Evolutionary conservation across 1,284 basidiomycete species (phyloP), one percentile per base, ranked within the genome.

Genomic region (Malassezia brasiliensis): DNA sequence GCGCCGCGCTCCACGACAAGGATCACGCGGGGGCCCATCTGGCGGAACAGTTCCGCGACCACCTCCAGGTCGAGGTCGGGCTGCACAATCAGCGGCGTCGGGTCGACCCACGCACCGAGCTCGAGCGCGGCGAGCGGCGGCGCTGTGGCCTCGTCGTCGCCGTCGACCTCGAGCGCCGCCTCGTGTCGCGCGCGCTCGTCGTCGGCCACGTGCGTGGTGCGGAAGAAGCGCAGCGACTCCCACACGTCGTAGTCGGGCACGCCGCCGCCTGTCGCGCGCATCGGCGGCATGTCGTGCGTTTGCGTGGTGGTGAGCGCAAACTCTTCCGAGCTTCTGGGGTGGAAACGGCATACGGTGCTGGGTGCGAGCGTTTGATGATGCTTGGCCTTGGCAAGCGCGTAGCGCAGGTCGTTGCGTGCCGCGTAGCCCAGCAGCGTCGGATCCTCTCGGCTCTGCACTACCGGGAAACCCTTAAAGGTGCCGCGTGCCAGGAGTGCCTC

Each of bases 81-180:
- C n/a, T 88, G 86, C 2, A 96, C 91, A 0, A 86, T 88, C 58
- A 98, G 80, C 1, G 91, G 90, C 0, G 88, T 93, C 86, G 94
- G 61, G 44, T 74, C 71, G 37, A 74, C 64, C 68, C 70, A 74
- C 14, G 41, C 49, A n/a, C 54, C 54, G 12, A 56, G 28, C 14
- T 56, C 47, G 15, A 56, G 6, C 5, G 36, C 19, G 2, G 11
- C 40, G 40, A 7, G 11, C 6, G 17, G 32, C 35, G n/a, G 40
- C 30, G n/a, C 40, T 14, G n/a, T 28, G 14, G 19, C 19, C 15
- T 19, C 45, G 20, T 34, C 45, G 12, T 47, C 45, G 17, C 5
- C 15, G 11, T 6, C 20, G 14, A 47, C 17, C 12, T 47, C 45
- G 3, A 39, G 8, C 25, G 25, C 25, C 25, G 25, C 25, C 30